Percentiles rank a stretch among this genome's conserved stretches.
Evolutionary conservation across 495 filamentous ascomycete species (phyloP).

Genomic region (Chlorociboria aeruginascens): DNA sequence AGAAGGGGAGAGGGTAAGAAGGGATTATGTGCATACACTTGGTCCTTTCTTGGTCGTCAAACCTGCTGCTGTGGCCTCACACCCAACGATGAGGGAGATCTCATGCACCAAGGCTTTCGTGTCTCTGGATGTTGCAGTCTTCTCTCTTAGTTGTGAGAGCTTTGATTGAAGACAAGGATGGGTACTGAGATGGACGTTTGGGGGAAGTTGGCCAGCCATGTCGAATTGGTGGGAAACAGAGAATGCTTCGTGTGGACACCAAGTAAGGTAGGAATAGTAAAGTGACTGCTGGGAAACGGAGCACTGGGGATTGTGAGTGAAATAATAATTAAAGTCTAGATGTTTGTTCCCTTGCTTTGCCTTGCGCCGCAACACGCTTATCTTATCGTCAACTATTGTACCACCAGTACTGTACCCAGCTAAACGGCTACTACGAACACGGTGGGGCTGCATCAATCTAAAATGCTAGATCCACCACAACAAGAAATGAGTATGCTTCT

Average conservation of each 20-base stretch:
- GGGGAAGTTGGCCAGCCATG: conserved; percentile 34
- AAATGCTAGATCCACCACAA: too few species aligned
- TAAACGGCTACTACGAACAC: too few species aligned
- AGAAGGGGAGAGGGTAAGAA: background rate
- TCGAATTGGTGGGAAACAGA: conserved; percentile 7
- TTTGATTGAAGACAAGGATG: conserved; percentile 85
- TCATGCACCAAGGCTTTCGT: conserved; percentile 76
- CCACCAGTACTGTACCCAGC: too few species aligned
- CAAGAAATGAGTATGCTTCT: too few species aligned
- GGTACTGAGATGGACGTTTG: conserved; percentile 69
- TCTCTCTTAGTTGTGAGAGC: conserved; percentile 76
- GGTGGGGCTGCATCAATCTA: too few species aligned
- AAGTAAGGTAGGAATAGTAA: too few species aligned
- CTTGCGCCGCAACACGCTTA: too few species aligned
- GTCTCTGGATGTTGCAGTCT: conserved; percentile 54
- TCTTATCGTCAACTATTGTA: too few species aligned
- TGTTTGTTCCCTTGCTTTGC: too few species aligned
- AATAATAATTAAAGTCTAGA: too few species aligned
- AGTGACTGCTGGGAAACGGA: too few species aligned
- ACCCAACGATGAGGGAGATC: conserved; percentile 69
- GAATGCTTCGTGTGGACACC: background rate
- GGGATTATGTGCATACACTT: conserved; percentile 29
- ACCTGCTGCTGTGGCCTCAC: conserved; percentile 62
- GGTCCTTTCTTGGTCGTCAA: conserved; percentile 37
- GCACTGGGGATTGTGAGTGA: too few species aligned